Evolutionary conservation across 164 flowering plant species (phyloP), one percentile per base, ranked within the genome.

Genomic region (Berberis vulgaris): DNA sequence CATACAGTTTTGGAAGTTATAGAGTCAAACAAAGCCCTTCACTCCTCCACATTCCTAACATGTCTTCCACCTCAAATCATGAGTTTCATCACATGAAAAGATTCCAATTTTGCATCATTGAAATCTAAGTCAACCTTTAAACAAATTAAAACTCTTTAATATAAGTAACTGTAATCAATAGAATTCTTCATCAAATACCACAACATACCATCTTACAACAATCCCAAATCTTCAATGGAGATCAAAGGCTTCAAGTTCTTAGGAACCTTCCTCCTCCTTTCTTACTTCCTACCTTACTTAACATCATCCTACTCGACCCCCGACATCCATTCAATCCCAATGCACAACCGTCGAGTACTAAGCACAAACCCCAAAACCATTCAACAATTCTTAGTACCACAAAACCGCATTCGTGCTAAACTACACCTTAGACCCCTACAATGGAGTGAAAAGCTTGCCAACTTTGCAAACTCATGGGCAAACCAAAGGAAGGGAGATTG

Each of bases 401-500:
- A 43, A 41, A 59, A 59, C 13, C 6, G 26, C 2, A 45, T 45
- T 41, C 61, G 47, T 13, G 61, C 61, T 1, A 3, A 44, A 12
- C 44, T 59, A 44, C 47, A 47, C 61, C 13, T 11, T 42, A 38
- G 7, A 3, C 61, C 61, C 43, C 45, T 59, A 13, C 38, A 12
- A 0, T 59, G 61, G 47, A 45, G 45, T 47, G 45, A 13, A 13
- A 44, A 13, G 13, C 38, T 59, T 26, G 39, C 26, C 13, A 43
- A 40, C 13, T 59, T 42, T 10, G 61, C 61, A 3, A 13, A 59
- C 26, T 59, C 47, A 45, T 59, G 45, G 47, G 61, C 61, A 2
- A 59, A 59, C 44, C 61, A 59, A 40, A 59, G 47, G 61, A 40
- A 45, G 26, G 38, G 5, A 5, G 61, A 59, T 44, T 59, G 61